phyloP scores from a whole-genome alignment of 2,329 filamentous ascomycete genomes.

The Ophiocordyceps robertsii region DNA sequence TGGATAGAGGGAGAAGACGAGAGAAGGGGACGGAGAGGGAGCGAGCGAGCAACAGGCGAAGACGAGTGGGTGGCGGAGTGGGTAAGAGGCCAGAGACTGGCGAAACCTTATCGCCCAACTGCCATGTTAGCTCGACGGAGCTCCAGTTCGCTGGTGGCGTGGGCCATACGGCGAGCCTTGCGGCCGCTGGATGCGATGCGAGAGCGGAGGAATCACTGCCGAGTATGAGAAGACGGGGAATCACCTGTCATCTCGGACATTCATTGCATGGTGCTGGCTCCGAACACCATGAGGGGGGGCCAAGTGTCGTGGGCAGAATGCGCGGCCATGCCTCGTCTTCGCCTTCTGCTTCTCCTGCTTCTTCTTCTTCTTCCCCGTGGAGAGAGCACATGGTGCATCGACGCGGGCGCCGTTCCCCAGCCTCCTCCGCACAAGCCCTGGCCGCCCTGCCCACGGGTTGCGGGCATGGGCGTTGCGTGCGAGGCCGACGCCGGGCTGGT shows the following conservation, averaged over 20 bases:
- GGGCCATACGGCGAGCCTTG: neutral
- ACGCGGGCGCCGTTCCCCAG: too few species aligned
- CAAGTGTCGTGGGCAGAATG: neutral
- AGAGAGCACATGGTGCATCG: too few species aligned
- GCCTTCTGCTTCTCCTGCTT: too few species aligned
- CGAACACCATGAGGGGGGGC: neutral
- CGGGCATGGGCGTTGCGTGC: too few species aligned
- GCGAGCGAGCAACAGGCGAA: neutral
- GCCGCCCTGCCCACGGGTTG: too few species aligned
- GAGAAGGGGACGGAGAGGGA: too few species aligned
- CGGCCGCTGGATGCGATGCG: neutral
- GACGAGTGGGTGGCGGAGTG: neutral
- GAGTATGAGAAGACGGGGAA: neutral
- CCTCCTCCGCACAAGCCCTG: too few species aligned
- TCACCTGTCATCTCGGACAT: neutral
- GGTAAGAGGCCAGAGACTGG: neutral
- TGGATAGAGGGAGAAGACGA: neutral
- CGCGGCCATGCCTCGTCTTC: too few species aligned
- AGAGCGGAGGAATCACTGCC: neutral
- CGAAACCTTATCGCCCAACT: conserved; percentile 1
- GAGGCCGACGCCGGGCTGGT: too few species aligned
- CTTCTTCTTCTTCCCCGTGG: too few species aligned
- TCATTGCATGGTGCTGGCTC: neutral
- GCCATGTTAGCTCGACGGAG: neutral
- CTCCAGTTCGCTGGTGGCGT: neutral